Base-by-base conservation (phyloP, 345 rosid genomes). In the Nephelium lappaceum region DNA sequence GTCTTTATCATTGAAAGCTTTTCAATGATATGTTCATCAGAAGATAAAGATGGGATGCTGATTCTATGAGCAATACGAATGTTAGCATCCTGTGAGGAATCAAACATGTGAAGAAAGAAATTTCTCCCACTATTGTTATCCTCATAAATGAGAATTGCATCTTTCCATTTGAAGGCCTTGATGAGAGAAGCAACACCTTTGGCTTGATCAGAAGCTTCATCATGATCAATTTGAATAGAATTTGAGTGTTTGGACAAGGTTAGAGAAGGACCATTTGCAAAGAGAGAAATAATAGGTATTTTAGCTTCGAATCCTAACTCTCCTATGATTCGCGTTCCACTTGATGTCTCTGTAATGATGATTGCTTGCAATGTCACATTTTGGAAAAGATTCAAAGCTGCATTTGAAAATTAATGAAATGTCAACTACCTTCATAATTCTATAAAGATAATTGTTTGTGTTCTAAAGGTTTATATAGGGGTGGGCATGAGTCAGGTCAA, bases 91-190 rank as follows among this genome's bases (percentile, higher is more conserved):
- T 43, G 67, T 23, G 80, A 78, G 43, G 1, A 31, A 31, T 31
- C 36, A 31, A 31, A 31, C 36, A 31, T 31, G 36, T 31, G 36
- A 31, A 31, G 36, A 39, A 79, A 63, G 72, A 45, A 71, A 72
- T 78, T 80, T 73, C 78, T 78, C 84, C 85, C 69, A 3, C 72
- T 71, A 76, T 81, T 75, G 0, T 62, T 67, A 69, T 86, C 84
- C 23, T 82, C 85, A 18, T 70, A 78, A 58, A 82, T 27, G 27
- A 84, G 65, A 43, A 66, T 71, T 53, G 80, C 84, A 75, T 47
- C 75, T 27, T 66, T 79, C 89, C 87, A 87, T 14, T 53, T 62
- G 73, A 77, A 74, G 23, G 24, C 74, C 47, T 78, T 51, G 19
- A 79, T 7, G 24, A 87, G 72, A 64, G 84, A 27, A 75, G 74